Conservation (phyloP, 1,139 yeast genomes). For the Zygosaccharomyces pseudobailii region DNA sequence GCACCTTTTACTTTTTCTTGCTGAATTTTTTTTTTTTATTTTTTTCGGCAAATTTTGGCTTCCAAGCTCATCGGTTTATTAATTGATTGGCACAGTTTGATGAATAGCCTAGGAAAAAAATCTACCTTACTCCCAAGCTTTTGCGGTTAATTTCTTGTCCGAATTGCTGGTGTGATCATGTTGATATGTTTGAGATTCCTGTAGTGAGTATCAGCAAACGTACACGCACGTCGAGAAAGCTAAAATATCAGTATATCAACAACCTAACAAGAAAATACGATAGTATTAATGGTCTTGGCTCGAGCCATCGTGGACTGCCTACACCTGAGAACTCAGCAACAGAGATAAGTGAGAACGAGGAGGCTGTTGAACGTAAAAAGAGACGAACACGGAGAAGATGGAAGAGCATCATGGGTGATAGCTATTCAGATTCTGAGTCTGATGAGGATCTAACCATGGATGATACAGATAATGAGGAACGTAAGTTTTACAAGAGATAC, state of each 20-base stretch:
- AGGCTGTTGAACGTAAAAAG: constrained; percentile 7
- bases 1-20: too few species aligned
- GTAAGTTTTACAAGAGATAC: constrained; percentile 21
- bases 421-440: constrained; percentile 14
- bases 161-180: neutral
- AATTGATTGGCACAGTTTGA: neutral
- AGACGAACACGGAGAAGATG: constrained; percentile 15
- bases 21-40: too few species aligned
- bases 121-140: too few species aligned
- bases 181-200: constrained; percentile 31
- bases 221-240: constrained; percentile 22
- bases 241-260: constrained; percentile 29
- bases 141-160: too few species aligned
- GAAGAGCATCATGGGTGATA: constrained; percentile 19
- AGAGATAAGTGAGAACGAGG: constrained; percentile 21
- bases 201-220: constrained; percentile 15
- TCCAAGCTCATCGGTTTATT: neutral
- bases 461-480: constrained; percentile 21
- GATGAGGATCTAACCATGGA: constrained; percentile 10
- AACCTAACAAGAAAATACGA: constrained; percentile 18
- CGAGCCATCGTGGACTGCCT: constrained; percentile 15
- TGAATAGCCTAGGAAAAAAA: neutral
- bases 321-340: constrained; percentile 30
- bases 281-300: constrained; percentile 7
- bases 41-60: neutral